A percentile compares a stretch with the other conserved stretches of the same genome.
phyloP scores from a whole-genome alignment of 2,329 filamentous ascomycete genomes.

The Cladosporium sp. region DNA sequence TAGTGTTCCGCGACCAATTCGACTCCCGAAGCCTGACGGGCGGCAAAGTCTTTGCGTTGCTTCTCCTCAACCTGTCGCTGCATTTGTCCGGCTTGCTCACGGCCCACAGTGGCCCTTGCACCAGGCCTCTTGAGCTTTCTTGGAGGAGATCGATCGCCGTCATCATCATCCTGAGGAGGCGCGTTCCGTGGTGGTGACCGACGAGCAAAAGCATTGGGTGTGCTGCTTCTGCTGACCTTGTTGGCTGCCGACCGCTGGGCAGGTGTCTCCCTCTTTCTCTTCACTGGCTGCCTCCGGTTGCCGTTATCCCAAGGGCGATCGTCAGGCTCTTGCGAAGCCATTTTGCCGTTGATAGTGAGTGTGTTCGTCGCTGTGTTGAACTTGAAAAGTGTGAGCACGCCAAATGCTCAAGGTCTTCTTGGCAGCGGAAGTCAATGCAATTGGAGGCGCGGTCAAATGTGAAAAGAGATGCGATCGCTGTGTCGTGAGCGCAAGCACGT shows the following conservation, averaged over 20 bases:
- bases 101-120: constrained; percentile 52
- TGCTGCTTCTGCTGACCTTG: constrained; percentile 20
- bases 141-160: constrained; percentile 29
- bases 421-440: not conserved
- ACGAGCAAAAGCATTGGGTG: constrained; percentile 28
- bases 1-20: constrained; percentile 92
- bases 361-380: not conserved
- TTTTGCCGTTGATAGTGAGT: constrained; percentile 6
- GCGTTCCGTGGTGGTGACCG: constrained; percentile 26
- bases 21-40: constrained; percentile 13
- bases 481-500: not conserved
- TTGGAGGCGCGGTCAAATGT: not conserved
- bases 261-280: constrained; percentile 28
- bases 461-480: not conserved
- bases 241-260: constrained; percentile 21
- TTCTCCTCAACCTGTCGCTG: constrained; percentile 36
- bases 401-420: not conserved
- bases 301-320: constrained; percentile 18
- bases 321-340: constrained; percentile 17
- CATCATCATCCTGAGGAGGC: constrained; percentile 15
- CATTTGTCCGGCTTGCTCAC: constrained; percentile 58
- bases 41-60: constrained; percentile 48
- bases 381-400: not conserved
- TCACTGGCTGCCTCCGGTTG: constrained; percentile 15
- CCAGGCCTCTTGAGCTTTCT: constrained; percentile 34